A percentile compares a stretch with the other conserved stretches of the same genome.
phyloP scores from a whole-genome alignment of 2,329 filamentous ascomycete genomes.

The Trichoderma aggressivum region DNA sequence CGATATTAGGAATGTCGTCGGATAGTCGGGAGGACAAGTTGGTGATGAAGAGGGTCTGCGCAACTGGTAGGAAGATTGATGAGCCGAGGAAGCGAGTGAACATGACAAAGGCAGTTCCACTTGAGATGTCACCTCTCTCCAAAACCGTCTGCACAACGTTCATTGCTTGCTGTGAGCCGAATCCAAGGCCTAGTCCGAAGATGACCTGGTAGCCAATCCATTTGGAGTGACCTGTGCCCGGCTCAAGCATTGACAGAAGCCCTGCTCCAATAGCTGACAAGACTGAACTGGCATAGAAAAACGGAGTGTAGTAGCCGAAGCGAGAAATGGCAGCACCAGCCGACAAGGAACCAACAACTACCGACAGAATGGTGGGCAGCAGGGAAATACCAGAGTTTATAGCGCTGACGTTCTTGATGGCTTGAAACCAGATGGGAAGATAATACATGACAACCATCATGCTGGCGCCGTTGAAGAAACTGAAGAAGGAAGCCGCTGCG shows the following conservation, averaged over 20 bases:
- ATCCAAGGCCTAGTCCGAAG: slow-evolving; percentile 41
- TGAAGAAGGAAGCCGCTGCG: not conserved
- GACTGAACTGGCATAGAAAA: slow-evolving; percentile 35
- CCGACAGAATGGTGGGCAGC: slow-evolving; percentile 30
- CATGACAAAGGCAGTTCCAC: slow-evolving; percentile 45
- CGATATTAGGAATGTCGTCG: not conserved
- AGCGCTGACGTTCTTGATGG: slow-evolving; percentile 36
- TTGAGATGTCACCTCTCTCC: slow-evolving; percentile 41
- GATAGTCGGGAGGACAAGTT: not conserved
- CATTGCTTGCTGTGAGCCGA: slow-evolving; percentile 43
- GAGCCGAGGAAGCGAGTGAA: slow-evolving; percentile 45
- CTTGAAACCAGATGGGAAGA: slow-evolving; percentile 52
- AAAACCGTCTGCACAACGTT: slow-evolving; percentile 47
- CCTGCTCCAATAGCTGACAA: slow-evolving; percentile 37
- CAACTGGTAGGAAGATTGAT: slow-evolving; percentile 44
- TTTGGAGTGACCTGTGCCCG: slow-evolving; percentile 21
- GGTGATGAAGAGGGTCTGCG: not conserved
- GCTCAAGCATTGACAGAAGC: slow-evolving; percentile 38
- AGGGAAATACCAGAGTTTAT: slow-evolving; percentile 30
- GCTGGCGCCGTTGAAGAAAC: slow-evolving; percentile 1
- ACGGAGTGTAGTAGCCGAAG: slow-evolving; percentile 43
- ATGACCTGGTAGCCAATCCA: slow-evolving; percentile 38
- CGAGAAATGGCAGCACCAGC: slow-evolving; percentile 28
- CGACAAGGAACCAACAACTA: slow-evolving; percentile 28
- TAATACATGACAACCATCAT: slow-evolving; percentile 35